Conservation (phyloP, 805 yeast genomes). For the Wickerhamiella alocasiicola region DNA sequence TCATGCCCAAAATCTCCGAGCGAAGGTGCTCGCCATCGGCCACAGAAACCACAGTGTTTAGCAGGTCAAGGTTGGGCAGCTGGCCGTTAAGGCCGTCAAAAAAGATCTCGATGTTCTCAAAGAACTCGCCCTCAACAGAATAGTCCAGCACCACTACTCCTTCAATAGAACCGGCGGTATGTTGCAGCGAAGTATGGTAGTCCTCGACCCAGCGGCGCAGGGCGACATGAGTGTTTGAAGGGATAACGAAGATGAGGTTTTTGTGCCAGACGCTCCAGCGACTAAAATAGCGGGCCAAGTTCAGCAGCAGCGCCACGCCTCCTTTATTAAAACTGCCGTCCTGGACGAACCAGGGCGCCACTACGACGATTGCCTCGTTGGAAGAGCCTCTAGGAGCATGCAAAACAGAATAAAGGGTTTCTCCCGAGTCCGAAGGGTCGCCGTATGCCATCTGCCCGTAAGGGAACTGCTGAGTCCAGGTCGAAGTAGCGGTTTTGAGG, state of each 20-base stretch:
- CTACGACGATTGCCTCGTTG: slow-evolving; percentile 85
- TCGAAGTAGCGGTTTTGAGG: slow-evolving; percentile 43
- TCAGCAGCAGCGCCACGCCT: slow-evolving; percentile 60
- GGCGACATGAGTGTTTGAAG: slow-evolving; percentile 55
- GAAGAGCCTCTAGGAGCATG: slow-evolving; percentile 95
- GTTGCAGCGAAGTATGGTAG: slow-evolving; percentile 71
- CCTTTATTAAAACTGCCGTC: slow-evolving; percentile 60
- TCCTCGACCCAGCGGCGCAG: slow-evolving; percentile 87
- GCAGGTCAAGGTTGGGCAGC: slow-evolving; percentile 80
- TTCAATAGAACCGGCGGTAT: slow-evolving; percentile 88
- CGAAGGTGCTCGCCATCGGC: slow-evolving; percentile 65
- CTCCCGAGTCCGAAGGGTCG: slow-evolving; percentile 27
- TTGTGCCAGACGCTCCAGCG: slow-evolving; percentile 93
- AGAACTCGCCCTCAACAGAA: slow-evolving; percentile 50
- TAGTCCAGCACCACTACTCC: slow-evolving; percentile 79
- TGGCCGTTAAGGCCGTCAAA: slow-evolving; percentile 93
- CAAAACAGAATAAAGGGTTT: slow-evolving; percentile 61
- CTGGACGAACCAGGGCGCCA: slow-evolving; percentile 73
- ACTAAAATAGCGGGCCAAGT: slow-evolving; percentile 66
- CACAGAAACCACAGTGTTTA: slow-evolving; percentile 68
- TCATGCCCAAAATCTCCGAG: slow-evolving; percentile 46
- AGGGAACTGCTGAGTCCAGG: slow-evolving; percentile 23
- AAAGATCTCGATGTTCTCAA: slow-evolving; percentile 59
- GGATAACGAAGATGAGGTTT: slow-evolving; percentile 75
- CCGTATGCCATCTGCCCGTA: slow-evolving; percentile 15